Base-by-base conservation (phyloP, 306 rosid species). In the Cyclanthera cordifolia region DNA sequence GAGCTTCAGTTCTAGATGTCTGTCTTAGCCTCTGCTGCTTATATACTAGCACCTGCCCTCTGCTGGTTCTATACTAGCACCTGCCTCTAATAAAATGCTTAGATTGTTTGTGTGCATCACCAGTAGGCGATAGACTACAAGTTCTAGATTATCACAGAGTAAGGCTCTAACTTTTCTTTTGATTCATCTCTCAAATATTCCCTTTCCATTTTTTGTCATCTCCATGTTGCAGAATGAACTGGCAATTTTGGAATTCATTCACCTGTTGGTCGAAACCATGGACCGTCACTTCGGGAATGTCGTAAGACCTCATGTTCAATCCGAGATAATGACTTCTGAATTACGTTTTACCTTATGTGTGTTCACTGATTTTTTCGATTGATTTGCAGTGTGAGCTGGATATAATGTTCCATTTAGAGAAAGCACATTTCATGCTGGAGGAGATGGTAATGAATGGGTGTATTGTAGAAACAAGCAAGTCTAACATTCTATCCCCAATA, bases 361-460 rank as follows among this genome's bases (percentile, higher is more conserved):
- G n/a, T 39, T 39, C 11, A 12, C 30, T 63, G 69, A 21, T 56
- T 39, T 72, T 45, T 53, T 13, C 41, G n/a, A 71, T 41, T 67
- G 63, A 70, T 69, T 72, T 79, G 81, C 91, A 87, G 96, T 93
- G 99, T 75, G 96, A 93, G 83, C 94, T 93, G 48, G 99, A 93
- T 77, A 93, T 93, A 74, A 93, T 93, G 99, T 93, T 93, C 78
- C 99, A 93, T 80, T 76, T 93, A 71, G 96, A 93, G 81, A 93
- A 93, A 52, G 94, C 96, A 11, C 96, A 93, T 82, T 93, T 90
- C 89, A 87, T 90, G 95, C 80, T 93, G 82, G 99, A 93, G 82
- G 95, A 90, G 76, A 90, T 93, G 96, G 96, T 93, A 74, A 87
- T 93, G 96, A 93, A 90, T 72, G 96, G 96, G 21, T 90, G 94